Percentiles rank a stretch among this genome's conserved stretches.
Evolutionary conservation across 345 rosid genomes (phyloP).

Genomic region (Euphorbia peplus): DNA sequence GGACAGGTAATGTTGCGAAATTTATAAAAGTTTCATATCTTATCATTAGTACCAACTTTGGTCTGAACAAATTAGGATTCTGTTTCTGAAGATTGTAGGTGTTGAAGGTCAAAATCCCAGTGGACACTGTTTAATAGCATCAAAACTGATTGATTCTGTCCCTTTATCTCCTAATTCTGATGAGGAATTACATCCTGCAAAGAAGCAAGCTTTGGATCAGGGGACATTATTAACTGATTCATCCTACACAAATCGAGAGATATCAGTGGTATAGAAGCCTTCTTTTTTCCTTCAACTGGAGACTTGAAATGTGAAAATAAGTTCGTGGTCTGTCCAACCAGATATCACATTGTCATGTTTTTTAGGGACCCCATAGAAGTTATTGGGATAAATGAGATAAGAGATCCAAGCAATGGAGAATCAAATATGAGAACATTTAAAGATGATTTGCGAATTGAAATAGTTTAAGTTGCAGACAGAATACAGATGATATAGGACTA

Average conservation of each 20-base stretch:
- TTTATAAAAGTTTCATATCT: slow-evolving; percentile 10
- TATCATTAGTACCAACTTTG: slow-evolving; percentile 11
- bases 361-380: background rate
- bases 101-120: slow-evolving; percentile 91
- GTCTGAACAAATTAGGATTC: slow-evolving; percentile 21
- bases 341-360: background rate
- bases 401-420: slow-evolving; percentile 9
- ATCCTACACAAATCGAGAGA: slow-evolving; percentile 31
- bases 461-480: background rate
- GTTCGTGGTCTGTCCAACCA: background rate
- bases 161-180: slow-evolving; percentile 45
- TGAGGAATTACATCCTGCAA: slow-evolving; percentile 51
- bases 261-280: slow-evolving; percentile 57
- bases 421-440: background rate
- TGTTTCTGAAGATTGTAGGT: slow-evolving; percentile 70
- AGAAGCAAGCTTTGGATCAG: slow-evolving; percentile 69
- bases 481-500: no score
- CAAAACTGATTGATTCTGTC: slow-evolving; percentile 63
- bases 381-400: slow-evolving; percentile 4
- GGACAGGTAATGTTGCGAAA: slow-evolving; percentile 65
- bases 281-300: slow-evolving; percentile 13
- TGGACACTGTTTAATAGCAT: slow-evolving; percentile 87
- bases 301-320: slow-evolving; percentile 8
- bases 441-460: background rate
- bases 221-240: slow-evolving; percentile 38